phyloP scores from a whole-genome alignment of 495 filamentous ascomycete genomes.

The Penicillium antarcticum region DNA sequence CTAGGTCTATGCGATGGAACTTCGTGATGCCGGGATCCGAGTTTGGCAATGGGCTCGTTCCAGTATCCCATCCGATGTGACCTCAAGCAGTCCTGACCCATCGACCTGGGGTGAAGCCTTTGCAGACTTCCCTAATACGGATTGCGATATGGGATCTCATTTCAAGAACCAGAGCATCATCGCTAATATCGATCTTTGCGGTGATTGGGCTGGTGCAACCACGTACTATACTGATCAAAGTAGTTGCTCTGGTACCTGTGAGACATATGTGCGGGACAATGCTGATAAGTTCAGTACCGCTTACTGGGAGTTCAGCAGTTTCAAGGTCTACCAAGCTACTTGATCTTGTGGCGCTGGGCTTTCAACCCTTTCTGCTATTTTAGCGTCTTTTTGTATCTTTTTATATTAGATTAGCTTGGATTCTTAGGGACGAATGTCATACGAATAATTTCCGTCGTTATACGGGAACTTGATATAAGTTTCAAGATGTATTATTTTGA shows the following conservation, averaged over 20 bases:
- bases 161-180: conserved; percentile 43
- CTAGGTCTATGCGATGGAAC: conserved; percentile 37
- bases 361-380: too few relatives aligned
- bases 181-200: conserved; percentile 41
- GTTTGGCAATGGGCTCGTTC: conserved; percentile 38
- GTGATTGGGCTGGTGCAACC: conserved; percentile 22
- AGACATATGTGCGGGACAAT: conserved; percentile 32
- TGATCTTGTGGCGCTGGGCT: neutral
- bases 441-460: too few relatives aligned
- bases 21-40: conserved; percentile 32
- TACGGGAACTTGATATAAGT: too few relatives aligned
- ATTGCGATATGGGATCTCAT: conserved; percentile 36
- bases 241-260: conserved; percentile 31
- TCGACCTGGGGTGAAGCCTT: conserved; percentile 25
- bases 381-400: too few relatives aligned
- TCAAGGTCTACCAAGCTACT: conserved; percentile 29
- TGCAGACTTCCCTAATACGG: conserved; percentile 40
- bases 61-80: conserved; percentile 28
- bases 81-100: conserved; percentile 29
- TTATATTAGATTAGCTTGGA: too few relatives aligned
- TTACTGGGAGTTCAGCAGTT: conserved; percentile 41
- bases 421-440: too few relatives aligned
- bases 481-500: too few relatives aligned
- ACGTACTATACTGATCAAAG: conserved; percentile 25
- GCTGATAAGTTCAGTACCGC: conserved; percentile 27